These are phyloP conservation scores for Phytophthora melonis DNA, from an alignment of 352 stramenopile genomes.

Conservation along the genomic window DNA sequence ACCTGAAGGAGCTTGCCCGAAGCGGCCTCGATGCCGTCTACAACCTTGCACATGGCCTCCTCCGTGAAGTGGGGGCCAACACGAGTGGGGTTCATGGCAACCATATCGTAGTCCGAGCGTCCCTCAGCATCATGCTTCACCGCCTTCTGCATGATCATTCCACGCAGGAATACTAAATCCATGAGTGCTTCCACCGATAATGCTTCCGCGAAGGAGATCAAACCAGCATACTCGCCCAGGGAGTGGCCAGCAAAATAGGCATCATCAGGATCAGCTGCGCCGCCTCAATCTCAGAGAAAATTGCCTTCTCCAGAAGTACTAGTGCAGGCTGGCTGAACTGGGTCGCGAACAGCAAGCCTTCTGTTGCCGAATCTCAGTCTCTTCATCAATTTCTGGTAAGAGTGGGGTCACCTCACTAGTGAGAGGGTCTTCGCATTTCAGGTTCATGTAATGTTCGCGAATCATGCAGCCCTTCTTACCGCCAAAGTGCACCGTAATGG, in stretches of 20 bases:
- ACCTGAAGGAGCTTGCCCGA: conserved; percentile 85
- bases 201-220: conserved; percentile 73
- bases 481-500: conserved; percentile 89
- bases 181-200: conserved; percentile 73
- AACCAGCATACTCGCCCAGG: conserved; percentile 82
- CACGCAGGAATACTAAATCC: conserved; percentile 83
- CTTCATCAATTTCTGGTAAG: conserved; percentile 84
- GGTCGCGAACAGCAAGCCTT: conserved; percentile 82
- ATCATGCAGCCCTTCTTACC: conserved; percentile 81
- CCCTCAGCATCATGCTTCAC: conserved; percentile 62
- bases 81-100: conserved; percentile 81
- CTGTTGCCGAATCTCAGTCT: conserved; percentile 79
- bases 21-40: conserved; percentile 66
- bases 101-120: conserved; percentile 91
- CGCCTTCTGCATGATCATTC: conserved; percentile 68
- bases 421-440: conserved; percentile 70
- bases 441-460: conserved; percentile 88
- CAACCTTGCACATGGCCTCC: conserved; percentile 67
- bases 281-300: conserved; percentile 76
- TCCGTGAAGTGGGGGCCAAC: conserved; percentile 80
- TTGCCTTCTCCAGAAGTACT: conserved; percentile 82
- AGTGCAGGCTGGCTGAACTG: conserved; percentile 85
- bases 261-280: conserved; percentile 70
- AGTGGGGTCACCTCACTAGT: conserved; percentile 68
- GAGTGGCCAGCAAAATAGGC: conserved; percentile 83